A percentile compares a stretch with the other conserved stretches of the same genome.
Conservation (phyloP, 805 yeast genomes). For the Wickerhamomyces xylosicus region DNA sequence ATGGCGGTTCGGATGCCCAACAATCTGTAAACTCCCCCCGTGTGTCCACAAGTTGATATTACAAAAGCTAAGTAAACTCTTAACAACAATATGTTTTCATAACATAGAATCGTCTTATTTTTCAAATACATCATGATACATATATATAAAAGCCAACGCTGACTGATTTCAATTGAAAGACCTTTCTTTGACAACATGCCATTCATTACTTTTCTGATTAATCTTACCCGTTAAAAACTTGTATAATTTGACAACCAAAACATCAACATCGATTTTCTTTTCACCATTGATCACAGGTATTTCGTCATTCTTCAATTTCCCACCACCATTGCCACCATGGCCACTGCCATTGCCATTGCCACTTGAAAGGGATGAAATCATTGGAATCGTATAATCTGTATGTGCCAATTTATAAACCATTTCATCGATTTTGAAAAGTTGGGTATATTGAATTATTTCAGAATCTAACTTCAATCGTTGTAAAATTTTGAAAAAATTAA, state of each 20-base stretch:
- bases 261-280: constrained; percentile 4
- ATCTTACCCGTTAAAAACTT: constrained; percentile 4
- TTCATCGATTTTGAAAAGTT: constrained; percentile 13
- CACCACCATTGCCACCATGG: no score
- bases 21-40: no score
- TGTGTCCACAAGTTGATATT: no score
- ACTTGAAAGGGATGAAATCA: background rate
- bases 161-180: no score
- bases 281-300: background rate
- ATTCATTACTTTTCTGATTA: constrained; percentile 13
- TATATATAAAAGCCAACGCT: no score
- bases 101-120: no score
- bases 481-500: constrained; percentile 8
- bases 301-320: background rate
- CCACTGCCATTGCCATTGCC: background rate
- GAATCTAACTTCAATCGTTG: constrained; percentile 7
- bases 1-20: no score
- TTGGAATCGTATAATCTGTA: constrained; percentile 6
- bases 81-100: no score
- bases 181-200: constrained; percentile 17
- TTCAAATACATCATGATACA: no score
- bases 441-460: constrained; percentile 3
- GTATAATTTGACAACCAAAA: constrained; percentile 1
- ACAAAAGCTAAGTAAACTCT: no score
- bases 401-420: constrained; percentile 16